Percentiles rank a stretch among this genome's conserved stretches.
These are phyloP conservation scores for Arthrocladium fulminans DNA, from an alignment of 2,329 filamentous ascomycete genomes.

Conservation along the genomic window DNA sequence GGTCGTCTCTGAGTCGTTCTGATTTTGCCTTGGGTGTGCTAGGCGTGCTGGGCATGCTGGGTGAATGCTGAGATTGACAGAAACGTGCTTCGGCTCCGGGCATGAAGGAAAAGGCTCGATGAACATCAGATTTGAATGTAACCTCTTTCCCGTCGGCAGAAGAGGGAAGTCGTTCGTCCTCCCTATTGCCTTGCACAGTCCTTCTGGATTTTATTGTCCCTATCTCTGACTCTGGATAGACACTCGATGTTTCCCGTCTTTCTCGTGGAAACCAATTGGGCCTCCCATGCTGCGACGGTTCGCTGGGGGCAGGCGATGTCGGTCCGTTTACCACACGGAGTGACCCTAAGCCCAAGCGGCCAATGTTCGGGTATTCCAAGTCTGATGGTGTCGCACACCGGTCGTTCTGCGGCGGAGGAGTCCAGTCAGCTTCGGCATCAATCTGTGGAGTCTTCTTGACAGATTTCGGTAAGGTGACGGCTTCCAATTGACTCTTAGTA, in stretches of 20 bases:
- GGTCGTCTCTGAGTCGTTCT: not conserved
- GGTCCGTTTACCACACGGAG: slow-evolving; percentile 23
- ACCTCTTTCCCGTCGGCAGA: not conserved
- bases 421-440: slow-evolving; percentile 1
- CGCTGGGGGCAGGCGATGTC: slow-evolving; percentile 22
- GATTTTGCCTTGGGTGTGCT: not conserved
- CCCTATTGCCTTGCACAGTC: not conserved
- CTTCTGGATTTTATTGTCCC: slow-evolving; percentile 3
- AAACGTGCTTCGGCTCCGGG: slow-evolving; percentile 2
- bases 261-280: not conserved
- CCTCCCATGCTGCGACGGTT: slow-evolving; percentile 16
- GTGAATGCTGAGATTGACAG: not conserved
- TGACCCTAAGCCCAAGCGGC: slow-evolving; percentile 16
- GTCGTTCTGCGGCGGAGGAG: slow-evolving; percentile 13
- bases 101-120: slow-evolving; percentile 6
- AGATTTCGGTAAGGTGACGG: not conserved
- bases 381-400: slow-evolving; percentile 20
- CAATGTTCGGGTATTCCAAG: slow-evolving; percentile 21
- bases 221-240: slow-evolving; percentile 18
- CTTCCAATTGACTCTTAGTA: not conserved
- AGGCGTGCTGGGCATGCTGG: not conserved
- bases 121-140: not conserved
- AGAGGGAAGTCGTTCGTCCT: not conserved
- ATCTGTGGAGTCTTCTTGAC: not conserved
- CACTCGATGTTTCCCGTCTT: slow-evolving; percentile 17